These are phyloP conservation scores for Rosa lucieae DNA, from an alignment of 306 rosid species.

Conservation along the genomic window DNA sequence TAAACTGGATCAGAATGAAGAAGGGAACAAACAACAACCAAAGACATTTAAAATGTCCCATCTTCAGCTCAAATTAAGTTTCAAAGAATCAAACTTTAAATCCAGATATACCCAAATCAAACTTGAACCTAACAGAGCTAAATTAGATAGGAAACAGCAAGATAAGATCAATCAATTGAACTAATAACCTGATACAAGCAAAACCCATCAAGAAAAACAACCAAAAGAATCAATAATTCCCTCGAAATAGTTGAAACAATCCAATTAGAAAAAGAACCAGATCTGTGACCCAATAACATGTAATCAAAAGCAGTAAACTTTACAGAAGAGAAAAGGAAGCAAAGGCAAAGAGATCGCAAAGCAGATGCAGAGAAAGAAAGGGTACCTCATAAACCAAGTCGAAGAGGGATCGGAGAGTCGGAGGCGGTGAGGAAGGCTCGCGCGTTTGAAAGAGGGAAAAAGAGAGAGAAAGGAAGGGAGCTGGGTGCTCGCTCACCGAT, in stretches of 20 bases:
- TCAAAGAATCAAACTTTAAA: background rate
- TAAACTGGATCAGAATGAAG: constrained; percentile 11
- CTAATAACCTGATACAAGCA: background rate
- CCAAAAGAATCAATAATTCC: background rate
- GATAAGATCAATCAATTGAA: constrained; percentile 3
- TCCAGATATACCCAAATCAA: constrained; percentile 5
- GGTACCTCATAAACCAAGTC: constrained; percentile 98
- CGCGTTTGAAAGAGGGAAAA: constrained; percentile 19
- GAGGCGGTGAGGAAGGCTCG: constrained; percentile 51
- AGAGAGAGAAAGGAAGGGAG: background rate
- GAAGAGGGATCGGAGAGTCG: constrained; percentile 61
- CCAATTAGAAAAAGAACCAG: constrained; percentile 14
- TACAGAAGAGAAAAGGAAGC: background rate
- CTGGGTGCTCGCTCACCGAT: constrained; percentile 13
- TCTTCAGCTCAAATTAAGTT: background rate
- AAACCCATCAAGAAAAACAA: constrained; percentile 11
- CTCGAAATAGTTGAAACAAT: background rate
- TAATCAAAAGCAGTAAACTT: background rate
- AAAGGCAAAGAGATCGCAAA: background rate
- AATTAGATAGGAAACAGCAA: background rate
- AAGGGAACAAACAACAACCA: background rate
- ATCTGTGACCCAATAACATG: constrained; percentile 21
- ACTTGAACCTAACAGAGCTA: background rate
- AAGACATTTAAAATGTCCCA: background rate
- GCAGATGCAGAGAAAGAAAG: background rate